phyloP scores from a whole-genome alignment of 2,329 filamentous ascomycete species.

The Paracamarosporium sp. region DNA sequence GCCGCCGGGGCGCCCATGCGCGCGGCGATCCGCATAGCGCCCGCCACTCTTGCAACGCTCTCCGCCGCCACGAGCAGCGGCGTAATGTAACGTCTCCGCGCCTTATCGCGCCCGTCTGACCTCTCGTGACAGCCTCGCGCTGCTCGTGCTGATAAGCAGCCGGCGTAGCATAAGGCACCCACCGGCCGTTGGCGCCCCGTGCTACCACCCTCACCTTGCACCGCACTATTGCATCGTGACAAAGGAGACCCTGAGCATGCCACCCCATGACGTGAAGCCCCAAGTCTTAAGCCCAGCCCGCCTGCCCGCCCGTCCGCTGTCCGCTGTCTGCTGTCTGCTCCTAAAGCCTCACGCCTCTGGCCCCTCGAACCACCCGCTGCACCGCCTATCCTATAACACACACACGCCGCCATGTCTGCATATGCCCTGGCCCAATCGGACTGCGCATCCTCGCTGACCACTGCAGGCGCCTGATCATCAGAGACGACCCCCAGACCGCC shows the following conservation, averaged over 20 bases:
- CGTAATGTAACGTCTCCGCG: conserved; percentile 31
- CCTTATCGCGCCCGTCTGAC: too few species aligned
- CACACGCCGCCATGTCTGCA: conserved; percentile 40
- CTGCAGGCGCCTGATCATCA: conserved; percentile 81
- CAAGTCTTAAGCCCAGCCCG: too few species aligned
- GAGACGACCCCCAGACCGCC: conserved; percentile 71
- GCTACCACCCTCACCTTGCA: conserved; percentile 38
- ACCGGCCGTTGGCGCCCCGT: conserved; percentile 36
- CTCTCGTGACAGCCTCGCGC: too few species aligned
- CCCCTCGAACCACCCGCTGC: conserved; percentile 9
- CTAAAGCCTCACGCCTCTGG: not conserved
- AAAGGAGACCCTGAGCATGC: conserved; percentile 28
- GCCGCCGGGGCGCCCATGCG: not conserved
- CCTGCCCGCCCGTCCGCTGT: not conserved
- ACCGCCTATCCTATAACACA: conserved; percentile 11
- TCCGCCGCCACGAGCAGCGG: conserved; percentile 17
- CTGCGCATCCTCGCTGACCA: conserved; percentile 33
- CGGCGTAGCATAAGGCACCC: conserved; percentile 35
- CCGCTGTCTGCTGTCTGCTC: not conserved
- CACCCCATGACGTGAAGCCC: conserved; percentile 8
- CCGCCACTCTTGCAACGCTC: conserved; percentile 36
- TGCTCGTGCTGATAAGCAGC: conserved; percentile 8
- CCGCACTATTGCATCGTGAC: conserved; percentile 29
- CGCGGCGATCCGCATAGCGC: conserved; percentile 7
- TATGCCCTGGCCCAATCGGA: conserved; percentile 24